Conservation (phyloP, 83 land plant genomes). For the Isoetes engelmannii region DNA sequence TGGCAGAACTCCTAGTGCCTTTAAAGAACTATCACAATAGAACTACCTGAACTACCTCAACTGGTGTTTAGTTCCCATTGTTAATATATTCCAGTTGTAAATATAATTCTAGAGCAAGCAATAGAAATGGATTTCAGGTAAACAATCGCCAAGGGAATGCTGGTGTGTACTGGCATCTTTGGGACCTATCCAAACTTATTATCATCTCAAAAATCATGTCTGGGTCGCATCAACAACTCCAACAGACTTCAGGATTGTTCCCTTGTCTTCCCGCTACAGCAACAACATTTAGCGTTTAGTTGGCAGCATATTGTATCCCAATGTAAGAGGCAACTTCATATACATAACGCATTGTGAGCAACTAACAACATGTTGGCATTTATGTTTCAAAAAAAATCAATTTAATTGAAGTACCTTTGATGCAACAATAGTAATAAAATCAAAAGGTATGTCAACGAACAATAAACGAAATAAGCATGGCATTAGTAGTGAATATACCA, state of each 20-base stretch:
- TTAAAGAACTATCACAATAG: too few relatives aligned
- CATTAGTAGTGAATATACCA: constrained; percentile 35
- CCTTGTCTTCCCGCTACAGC: constrained; percentile 53
- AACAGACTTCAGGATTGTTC: constrained; percentile 63
- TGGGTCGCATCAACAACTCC: constrained; percentile 74
- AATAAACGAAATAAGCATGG: background rate
- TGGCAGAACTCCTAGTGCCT: too few relatives aligned
- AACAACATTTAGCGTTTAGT: constrained; percentile 9
- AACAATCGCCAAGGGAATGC: background rate
- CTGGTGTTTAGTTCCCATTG: too few relatives aligned
- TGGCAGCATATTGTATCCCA: too few relatives aligned
- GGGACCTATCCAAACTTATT: constrained; percentile 50
- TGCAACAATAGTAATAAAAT: constrained; percentile 20
- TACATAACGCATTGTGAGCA: too few relatives aligned
- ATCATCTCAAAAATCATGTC: constrained; percentile 85
- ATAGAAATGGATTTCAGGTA: background rate
- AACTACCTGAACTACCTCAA: too few relatives aligned
- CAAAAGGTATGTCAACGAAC: background rate
- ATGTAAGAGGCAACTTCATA: too few relatives aligned
- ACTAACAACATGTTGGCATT: too few relatives aligned
- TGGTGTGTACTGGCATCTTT: constrained; percentile 67
- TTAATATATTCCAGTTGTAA: constrained; percentile 16
- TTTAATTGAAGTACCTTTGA: constrained; percentile 49
- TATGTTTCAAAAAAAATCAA: too few relatives aligned
- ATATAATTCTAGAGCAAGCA: background rate